phyloP scores from a whole-genome alignment of 108 stramenopile species.

The Skeletonema potamos region DNA sequence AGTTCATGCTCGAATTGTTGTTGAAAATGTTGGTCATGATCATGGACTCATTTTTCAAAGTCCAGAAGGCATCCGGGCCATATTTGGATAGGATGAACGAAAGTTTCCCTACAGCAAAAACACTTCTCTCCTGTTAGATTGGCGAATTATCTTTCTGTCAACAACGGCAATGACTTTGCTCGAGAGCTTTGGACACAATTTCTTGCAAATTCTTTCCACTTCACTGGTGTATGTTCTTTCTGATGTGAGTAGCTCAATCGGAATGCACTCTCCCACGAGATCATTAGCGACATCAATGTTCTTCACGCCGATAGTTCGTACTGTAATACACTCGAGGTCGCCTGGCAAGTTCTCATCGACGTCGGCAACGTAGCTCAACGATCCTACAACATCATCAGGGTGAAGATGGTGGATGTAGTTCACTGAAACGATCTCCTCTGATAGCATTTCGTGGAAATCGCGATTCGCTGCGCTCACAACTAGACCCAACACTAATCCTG shows the following conservation, averaged over 20 bases:
- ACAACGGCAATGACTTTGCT: slow-evolving; percentile 73
- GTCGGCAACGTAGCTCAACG: slow-evolving; percentile 54
- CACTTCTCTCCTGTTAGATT: slow-evolving; percentile 57
- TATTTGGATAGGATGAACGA: slow-evolving; percentile 50
- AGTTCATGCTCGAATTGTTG: slow-evolving; percentile 55
- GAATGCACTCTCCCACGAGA: slow-evolving; percentile 55
- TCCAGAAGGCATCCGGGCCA: slow-evolving; percentile 43
- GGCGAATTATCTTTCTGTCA: slow-evolving; percentile 75
- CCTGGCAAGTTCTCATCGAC: slow-evolving; percentile 67
- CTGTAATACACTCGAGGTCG: slow-evolving; percentile 64
- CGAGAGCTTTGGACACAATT: slow-evolving; percentile 57
- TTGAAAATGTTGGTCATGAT: slow-evolving; percentile 71
- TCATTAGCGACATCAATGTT: slow-evolving; percentile 59
- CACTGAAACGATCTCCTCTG: slow-evolving; percentile 79
- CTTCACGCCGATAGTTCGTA: slow-evolving; percentile 85
- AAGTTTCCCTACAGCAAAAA: slow-evolving; percentile 55
- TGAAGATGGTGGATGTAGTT: slow-evolving; percentile 76
- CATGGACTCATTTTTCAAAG: slow-evolving; percentile 76
- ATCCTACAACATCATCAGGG: slow-evolving; percentile 74
- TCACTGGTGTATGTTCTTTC: slow-evolving; percentile 57
- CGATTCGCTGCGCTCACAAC: slow-evolving; percentile 61
- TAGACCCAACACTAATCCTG: slow-evolving; percentile 80
- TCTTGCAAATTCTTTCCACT: slow-evolving; percentile 72
- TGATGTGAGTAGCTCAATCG: slow-evolving; percentile 63
- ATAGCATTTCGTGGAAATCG: slow-evolving; percentile 85